Conservation (phyloP, 352 stramenopile species). For the Globisporangium paddicum region DNA sequence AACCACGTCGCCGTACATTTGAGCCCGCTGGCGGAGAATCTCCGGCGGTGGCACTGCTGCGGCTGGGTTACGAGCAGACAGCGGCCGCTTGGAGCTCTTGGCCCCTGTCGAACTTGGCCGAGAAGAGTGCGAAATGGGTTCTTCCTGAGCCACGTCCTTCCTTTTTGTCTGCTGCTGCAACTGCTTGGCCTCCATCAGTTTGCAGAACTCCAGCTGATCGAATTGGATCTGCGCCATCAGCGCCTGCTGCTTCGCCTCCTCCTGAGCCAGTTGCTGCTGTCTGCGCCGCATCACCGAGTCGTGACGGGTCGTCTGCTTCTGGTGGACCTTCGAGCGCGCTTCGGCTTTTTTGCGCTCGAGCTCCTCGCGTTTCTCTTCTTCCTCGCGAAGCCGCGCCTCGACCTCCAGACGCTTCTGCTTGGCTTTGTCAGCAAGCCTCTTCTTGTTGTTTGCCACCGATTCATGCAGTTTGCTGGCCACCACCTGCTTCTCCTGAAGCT, state of each 20-base stretch:
- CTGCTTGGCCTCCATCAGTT: conserved; percentile 21
- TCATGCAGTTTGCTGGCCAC: conserved; percentile 24
- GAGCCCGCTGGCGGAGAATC: conserved; percentile 33
- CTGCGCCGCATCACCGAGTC: conserved; percentile 7
- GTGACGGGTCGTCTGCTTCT: conserved; percentile 8
- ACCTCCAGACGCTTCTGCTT: conserved; percentile 14
- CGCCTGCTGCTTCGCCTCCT: conserved; percentile 17
- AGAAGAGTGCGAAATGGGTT: background rate
- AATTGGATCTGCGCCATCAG: conserved; percentile 15
- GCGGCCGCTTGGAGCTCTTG: conserved; percentile 9
- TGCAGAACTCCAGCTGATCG: conserved; percentile 6
- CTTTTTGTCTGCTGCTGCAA: conserved; percentile 11
- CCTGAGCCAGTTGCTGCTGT: conserved; percentile 13
- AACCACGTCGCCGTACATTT: conserved; percentile 50
- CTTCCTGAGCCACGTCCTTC: conserved; percentile 4
- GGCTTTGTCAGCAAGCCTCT: conserved; percentile 6
- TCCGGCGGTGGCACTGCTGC: conserved; percentile 15
- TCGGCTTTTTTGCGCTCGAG: conserved; percentile 23
- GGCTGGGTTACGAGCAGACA: conserved; percentile 24
- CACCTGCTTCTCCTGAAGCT: conserved; percentile 26
- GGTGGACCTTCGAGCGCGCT: conserved; percentile 9
- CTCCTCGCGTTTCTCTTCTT: conserved; percentile 16
- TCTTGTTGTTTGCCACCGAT: conserved; percentile 29
- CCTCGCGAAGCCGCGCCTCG: conserved; percentile 9
- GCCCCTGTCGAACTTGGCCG: background rate